These are phyloP conservation scores for Epicoccum sorghinum DNA, from an alignment of 2,329 filamentous ascomycete species.

Conservation along the genomic window DNA sequence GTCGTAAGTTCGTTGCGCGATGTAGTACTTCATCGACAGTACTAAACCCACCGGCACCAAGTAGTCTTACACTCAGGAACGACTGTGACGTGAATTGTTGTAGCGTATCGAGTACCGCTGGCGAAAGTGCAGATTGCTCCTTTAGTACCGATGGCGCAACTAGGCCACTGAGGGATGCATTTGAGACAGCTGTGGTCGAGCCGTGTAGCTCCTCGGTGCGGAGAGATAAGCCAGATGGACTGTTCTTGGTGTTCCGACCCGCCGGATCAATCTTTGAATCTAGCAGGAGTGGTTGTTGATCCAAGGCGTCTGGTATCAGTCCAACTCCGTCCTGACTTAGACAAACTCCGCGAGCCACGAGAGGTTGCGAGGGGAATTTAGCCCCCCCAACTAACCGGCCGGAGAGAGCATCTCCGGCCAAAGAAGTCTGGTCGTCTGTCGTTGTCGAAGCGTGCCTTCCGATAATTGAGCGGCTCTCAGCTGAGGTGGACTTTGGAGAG, in stretches of 20 bases:
- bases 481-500: constrained; percentile 3
- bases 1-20: constrained; percentile 40
- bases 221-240: background rate
- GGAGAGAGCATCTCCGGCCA: constrained; percentile 46
- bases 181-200: background rate
- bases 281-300: background rate
- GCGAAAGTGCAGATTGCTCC: background rate
- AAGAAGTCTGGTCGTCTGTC: constrained; percentile 29
- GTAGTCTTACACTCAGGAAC: constrained; percentile 45
- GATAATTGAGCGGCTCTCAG: constrained; percentile 11
- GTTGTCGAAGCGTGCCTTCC: constrained; percentile 25
- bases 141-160: background rate
- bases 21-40: constrained; percentile 47
- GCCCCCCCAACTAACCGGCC: constrained; percentile 16
- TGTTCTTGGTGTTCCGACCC: constrained; percentile 12
- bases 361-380: constrained; percentile 13
- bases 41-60: constrained; percentile 46
- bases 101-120: constrained; percentile 10
- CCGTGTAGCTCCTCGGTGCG: background rate
- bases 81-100: constrained; percentile 23
- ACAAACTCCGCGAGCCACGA: constrained; percentile 19
- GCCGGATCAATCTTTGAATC: constrained; percentile 1
- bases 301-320: constrained; percentile 7
- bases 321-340: constrained; percentile 7
- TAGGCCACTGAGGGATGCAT: background rate